Evolutionary conservation across 2,329 filamentous ascomycete genomes (phyloP).

Genomic region (Pseudocercospora musae): DNA sequence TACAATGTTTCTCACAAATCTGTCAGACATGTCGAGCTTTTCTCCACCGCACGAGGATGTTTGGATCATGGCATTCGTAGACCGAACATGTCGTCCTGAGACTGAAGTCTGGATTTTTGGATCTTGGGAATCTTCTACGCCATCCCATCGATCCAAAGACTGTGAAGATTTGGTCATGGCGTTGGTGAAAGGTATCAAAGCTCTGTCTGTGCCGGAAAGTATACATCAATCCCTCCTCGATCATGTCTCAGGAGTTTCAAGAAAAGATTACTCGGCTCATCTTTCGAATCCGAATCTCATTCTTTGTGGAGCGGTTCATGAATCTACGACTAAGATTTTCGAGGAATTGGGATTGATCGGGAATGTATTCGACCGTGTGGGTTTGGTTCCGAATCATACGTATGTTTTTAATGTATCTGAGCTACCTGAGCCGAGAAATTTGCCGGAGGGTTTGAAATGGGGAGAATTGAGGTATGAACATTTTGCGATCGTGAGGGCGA

Average conservation of each 20-base stretch:
- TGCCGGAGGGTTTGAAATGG: constrained; percentile 56
- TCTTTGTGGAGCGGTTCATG: constrained; percentile 34
- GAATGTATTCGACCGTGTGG: constrained; percentile 11
- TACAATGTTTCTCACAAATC: constrained; percentile 42
- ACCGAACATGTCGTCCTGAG: constrained; percentile 59
- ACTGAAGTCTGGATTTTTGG: constrained; percentile 64
- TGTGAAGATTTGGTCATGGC: constrained; percentile 13
- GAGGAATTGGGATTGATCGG: constrained; percentile 23
- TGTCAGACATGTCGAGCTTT: constrained; percentile 25
- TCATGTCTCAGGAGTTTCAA: constrained; percentile 16
- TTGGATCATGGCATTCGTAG: constrained; percentile 59
- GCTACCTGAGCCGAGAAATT: constrained; percentile 9
- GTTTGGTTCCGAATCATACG: constrained; percentile 25
- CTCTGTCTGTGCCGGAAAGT: constrained; percentile 3
- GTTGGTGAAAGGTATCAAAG: constrained; percentile 17
- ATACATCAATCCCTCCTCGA: constrained; percentile 16
- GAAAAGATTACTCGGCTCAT: constrained; percentile 24
- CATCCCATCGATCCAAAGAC: not conserved
- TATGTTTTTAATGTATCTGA: constrained; percentile 28
- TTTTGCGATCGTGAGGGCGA: constrained; percentile 52
- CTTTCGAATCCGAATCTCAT: constrained; percentile 20
- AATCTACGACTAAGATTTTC: constrained; percentile 24
- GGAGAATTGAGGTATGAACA: constrained; percentile 52
- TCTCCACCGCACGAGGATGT: not conserved
- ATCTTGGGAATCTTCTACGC: constrained; percentile 26